These are phyloP conservation scores for Porphyrellus sp. DNA, from an alignment of 1,284 basidiomycete species.

Conservation along the genomic window DNA sequence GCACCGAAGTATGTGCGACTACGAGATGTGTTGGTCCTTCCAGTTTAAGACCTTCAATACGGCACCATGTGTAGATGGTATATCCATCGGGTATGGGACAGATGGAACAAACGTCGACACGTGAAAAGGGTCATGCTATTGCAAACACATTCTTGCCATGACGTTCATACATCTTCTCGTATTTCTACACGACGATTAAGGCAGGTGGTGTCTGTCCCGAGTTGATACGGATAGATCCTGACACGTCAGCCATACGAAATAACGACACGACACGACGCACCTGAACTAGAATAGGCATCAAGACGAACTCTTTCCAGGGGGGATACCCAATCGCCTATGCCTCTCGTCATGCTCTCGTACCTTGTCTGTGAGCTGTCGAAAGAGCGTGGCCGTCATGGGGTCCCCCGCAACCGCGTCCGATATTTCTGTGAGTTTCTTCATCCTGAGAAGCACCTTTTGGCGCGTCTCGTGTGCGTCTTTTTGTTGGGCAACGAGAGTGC, in stretches of 20 bases:
- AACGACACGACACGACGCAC: neutral
- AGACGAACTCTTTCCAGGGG: constrained; percentile 33
- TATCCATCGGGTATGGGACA: no score
- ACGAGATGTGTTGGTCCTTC: no score
- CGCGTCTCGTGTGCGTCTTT: constrained; percentile 44
- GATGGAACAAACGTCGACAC: no score
- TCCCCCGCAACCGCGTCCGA: constrained; percentile 35
- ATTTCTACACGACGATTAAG: neutral
- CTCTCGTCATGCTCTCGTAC: constrained; percentile 35
- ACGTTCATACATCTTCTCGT: neutral
- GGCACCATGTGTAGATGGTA: no score
- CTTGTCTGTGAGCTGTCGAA: constrained; percentile 38
- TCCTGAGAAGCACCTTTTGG: constrained; percentile 40
- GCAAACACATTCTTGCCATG: neutral
- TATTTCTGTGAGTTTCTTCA: constrained; percentile 45
- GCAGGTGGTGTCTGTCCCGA: neutral
- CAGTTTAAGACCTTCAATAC: no score
- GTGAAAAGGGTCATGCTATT: neutral
- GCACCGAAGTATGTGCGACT: no score
- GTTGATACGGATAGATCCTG: neutral
- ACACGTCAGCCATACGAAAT: neutral
- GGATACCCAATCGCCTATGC: constrained; percentile 41
- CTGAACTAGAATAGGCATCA: neutral
- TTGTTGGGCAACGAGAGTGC: constrained; percentile 56
- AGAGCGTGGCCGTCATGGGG: constrained; percentile 38